These are phyloP conservation scores for Licmophora abbreviata DNA, from an alignment of 108 stramenopile genomes.

Conservation along the genomic window DNA sequence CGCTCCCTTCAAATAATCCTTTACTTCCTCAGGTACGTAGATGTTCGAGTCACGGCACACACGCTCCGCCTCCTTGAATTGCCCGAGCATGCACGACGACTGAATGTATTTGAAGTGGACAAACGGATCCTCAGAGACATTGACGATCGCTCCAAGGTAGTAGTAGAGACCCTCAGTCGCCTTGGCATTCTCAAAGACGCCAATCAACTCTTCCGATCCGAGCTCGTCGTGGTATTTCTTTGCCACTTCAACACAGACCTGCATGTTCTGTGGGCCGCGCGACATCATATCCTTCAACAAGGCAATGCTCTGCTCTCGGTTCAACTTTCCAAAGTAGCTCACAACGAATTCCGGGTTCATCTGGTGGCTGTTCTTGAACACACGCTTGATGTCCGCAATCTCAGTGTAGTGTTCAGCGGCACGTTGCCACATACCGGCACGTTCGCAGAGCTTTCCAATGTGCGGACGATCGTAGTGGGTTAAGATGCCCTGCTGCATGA, in stretches of 20 bases:
- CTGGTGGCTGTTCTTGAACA: constrained; percentile 92
- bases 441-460: constrained; percentile 97
- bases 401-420: constrained; percentile 99
- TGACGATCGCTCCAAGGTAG: constrained; percentile 95
- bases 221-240: constrained; percentile 99
- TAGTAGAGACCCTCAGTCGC: constrained; percentile 96
- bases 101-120: constrained; percentile 99
- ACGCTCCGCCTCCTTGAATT: constrained; percentile 97
- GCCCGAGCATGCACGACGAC: constrained; percentile 88
- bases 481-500: constrained; percentile 97
- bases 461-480: constrained; percentile 96
- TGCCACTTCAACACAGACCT: constrained; percentile 94
- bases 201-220: constrained; percentile 86
- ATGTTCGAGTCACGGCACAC: constrained; percentile 99
- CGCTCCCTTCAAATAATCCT: constrained; percentile 96
- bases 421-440: constrained; percentile 97
- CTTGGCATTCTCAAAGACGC: constrained; percentile 95
- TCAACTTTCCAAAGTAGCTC: constrained; percentile 93
- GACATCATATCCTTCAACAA: constrained; percentile 95
- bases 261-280: constrained; percentile 90
- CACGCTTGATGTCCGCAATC: constrained; percentile 97
- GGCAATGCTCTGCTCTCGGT: constrained; percentile 87
- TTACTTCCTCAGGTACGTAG: constrained; percentile 96
- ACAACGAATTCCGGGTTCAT: constrained; percentile 97
- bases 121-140: constrained; percentile 91